These are phyloP conservation scores for Verruconis gallopava DNA, from an alignment of 2,329 filamentous ascomycete genomes.

Conservation along the genomic window DNA sequence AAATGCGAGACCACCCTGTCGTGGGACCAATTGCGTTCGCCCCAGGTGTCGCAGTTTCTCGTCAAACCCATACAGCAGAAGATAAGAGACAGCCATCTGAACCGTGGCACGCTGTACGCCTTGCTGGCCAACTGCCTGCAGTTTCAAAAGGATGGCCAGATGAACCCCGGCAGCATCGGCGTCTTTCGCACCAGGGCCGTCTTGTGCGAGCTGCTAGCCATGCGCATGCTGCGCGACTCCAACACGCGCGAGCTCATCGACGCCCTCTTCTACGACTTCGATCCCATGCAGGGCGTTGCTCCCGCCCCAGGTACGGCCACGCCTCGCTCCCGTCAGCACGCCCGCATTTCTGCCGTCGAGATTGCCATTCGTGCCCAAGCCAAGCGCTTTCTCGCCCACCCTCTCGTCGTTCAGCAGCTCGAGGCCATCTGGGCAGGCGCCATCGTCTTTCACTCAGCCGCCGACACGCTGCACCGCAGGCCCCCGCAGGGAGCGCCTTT, in stretches of 20 bases:
- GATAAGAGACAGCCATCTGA: conserved; percentile 72
- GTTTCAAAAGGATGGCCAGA: conserved; percentile 75
- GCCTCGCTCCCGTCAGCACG: conserved; percentile 26
- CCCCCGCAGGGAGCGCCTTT: conserved; percentile 25
- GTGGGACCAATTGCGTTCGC: conserved; percentile 92
- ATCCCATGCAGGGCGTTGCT: conserved; percentile 71
- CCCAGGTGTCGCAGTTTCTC: conserved; percentile 89
- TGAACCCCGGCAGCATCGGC: conserved; percentile 72
- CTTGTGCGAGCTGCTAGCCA: conserved; percentile 80
- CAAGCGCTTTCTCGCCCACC: conserved; percentile 84
- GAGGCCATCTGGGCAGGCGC: conserved; percentile 95
- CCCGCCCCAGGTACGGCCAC: conserved; percentile 27
- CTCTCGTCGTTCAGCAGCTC: conserved; percentile 84
- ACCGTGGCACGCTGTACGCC: conserved; percentile 74
- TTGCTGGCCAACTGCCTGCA: conserved; percentile 89
- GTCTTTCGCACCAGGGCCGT: conserved; percentile 73
- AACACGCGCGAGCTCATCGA: conserved; percentile 83
- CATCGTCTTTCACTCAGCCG: conserved; percentile 84
- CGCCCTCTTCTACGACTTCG: conserved; percentile 87
- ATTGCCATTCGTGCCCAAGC: conserved; percentile 86
- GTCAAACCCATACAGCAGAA: conserved; percentile 91
- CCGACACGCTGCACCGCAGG: conserved; percentile 67
- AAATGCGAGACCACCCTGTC: conserved; percentile 84
- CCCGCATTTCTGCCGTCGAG: conserved; percentile 79
- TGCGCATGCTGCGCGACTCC: conserved; percentile 83